Evolutionary conservation across 192 early-diverging fungal species (phyloP), one percentile per base, ranked within the genome.

Genomic region (Coemansia sp.): DNA sequence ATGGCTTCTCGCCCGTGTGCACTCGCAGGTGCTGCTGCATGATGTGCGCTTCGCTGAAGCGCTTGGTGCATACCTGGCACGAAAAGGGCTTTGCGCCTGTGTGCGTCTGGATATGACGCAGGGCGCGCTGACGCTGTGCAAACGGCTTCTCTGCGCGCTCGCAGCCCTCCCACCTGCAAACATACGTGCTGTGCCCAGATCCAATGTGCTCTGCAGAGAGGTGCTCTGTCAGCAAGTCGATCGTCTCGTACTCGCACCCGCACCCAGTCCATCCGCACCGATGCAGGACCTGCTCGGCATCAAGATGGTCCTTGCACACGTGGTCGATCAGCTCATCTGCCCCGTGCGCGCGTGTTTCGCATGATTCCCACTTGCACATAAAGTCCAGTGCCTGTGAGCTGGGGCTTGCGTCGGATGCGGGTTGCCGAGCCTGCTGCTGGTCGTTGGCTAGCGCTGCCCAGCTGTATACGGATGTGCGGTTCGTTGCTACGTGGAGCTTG

Each of bases 41-140:
- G 56, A 90, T 88, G 58, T 86, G 87, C 4, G 85, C 75, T 72
- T 94, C 93, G 33, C 90, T 89, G 68, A 95, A 95, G 15, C 89
- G 80, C 79, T 90, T 90, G 33, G 83, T 84, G 65, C 93, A 95
- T 25, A 84, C 66, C 23, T 63, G 77, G 84, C 93, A 95, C 61
- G 87, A 84, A 60, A 88, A 93, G 1, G 93, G 93, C 71, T 90
- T 91, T 68, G 89, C 87, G 7, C 93, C 91, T 23, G 87, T 90
- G 79, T 92, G 93, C 31, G 91, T 93, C 62, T 93, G 92, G 21
- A 94, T 89, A 71, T 95, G 94, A 29, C 93, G 72, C 84, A 92
- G 85, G 30, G 86, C 81, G 60, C 88, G 75, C 72, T 90, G 88
- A 16, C 88, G 82, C 68, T 90, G 87, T 63, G 86, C 75, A 78